Evolutionary conservation across 2,329 filamentous ascomycete genomes (phyloP).

Genomic region (Orbilia oligospora): DNA sequence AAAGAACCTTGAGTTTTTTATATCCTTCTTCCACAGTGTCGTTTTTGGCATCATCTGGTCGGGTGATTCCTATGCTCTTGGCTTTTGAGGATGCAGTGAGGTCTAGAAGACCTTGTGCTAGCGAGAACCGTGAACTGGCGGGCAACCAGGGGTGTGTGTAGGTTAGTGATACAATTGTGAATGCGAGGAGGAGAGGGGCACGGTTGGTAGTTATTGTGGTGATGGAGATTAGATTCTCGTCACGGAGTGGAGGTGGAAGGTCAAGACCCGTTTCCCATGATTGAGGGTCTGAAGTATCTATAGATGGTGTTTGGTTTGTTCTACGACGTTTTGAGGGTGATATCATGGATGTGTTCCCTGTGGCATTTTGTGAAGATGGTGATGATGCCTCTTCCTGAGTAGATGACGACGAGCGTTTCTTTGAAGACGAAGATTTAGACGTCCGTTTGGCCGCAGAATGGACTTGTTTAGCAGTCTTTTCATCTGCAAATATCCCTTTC

Average conservation of each 20-base stretch:
- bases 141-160: conserved; percentile 59
- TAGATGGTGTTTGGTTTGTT: conserved; percentile 23
- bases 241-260: conserved; percentile 35
- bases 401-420: conserved; percentile 46
- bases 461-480: conserved; percentile 56
- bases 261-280: conserved; percentile 56
- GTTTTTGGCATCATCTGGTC: conserved; percentile 13
- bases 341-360: background rate
- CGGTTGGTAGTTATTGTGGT: conserved; percentile 47
- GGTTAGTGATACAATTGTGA: conserved; percentile 43
- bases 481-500: conserved; percentile 40
- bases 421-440: conserved; percentile 36
- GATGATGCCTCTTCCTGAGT: conserved; percentile 4
- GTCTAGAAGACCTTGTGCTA: conserved; percentile 58
- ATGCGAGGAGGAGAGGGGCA: conserved; percentile 54
- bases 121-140: conserved; percentile 51
- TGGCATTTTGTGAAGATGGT: background rate
- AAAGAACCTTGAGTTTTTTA: conserved; percentile 44
- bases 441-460: conserved; percentile 51
- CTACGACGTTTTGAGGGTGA: conserved; percentile 51
- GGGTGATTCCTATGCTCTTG: conserved; percentile 55
- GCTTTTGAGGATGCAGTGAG: conserved; percentile 53
- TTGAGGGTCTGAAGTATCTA: conserved; percentile 42
- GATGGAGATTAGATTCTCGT: conserved; percentile 34
- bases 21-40: conserved; percentile 51